These are phyloP conservation scores for Zea luxurians DNA, from an alignment of 176 grass and related monocot species.

Conservation along the genomic window DNA sequence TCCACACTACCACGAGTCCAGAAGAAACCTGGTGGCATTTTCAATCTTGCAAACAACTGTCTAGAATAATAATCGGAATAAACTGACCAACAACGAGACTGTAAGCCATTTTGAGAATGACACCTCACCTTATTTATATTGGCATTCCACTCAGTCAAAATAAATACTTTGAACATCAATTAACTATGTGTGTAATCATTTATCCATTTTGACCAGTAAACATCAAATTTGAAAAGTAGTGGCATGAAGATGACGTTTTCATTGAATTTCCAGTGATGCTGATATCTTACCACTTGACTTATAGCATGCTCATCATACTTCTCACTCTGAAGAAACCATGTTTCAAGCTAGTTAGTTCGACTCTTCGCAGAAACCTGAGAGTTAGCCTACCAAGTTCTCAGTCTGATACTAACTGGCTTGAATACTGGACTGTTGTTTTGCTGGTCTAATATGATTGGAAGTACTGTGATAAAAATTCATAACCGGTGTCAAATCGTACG, in stretches of 20 bases:
- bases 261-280: neutral
- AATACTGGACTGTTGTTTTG: neutral
- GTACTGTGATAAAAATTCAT: slow-evolving; percentile 1
- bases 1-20: neutral
- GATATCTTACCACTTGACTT: neutral
- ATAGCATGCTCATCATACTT: neutral
- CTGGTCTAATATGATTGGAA: neutral
- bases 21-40: neutral
- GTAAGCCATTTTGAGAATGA: neutral
- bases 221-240: neutral
- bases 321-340: neutral
- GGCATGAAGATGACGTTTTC: neutral
- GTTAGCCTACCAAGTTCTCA: neutral
- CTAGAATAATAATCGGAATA: slow-evolving; percentile 1
- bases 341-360: neutral
- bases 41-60: neutral
- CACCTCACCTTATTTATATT: neutral
- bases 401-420: neutral
- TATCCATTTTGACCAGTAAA: neutral
- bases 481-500: neutral
- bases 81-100: neutral
- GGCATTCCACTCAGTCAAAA: neutral
- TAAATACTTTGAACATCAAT: slow-evolving; percentile 25
- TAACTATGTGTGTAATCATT: slow-evolving; percentile 14
- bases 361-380: neutral